Conservation (phyloP, 2,329 filamentous ascomycete species). For the Colletotrichum eleusines region DNA sequence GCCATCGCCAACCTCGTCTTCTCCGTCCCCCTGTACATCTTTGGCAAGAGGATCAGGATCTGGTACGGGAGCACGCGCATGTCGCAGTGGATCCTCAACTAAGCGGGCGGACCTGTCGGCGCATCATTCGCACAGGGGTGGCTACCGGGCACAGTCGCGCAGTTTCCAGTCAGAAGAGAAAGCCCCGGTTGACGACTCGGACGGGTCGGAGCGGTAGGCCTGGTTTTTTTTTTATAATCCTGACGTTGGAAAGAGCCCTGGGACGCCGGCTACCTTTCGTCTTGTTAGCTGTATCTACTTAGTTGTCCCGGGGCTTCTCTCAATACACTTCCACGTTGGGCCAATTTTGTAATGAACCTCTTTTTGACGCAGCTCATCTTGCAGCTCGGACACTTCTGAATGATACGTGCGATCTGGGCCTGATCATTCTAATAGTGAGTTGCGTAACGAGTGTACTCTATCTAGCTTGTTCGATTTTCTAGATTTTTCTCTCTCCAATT, state of each 20-base stretch:
- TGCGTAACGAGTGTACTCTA: not conserved
- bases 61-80: not conserved
- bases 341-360: not conserved
- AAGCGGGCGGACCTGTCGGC: not conserved
- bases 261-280: not conserved
- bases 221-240: not conserved
- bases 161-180: not conserved
- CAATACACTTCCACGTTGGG: not conserved
- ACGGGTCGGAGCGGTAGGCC: not conserved
- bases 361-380: not conserved
- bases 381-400: not conserved
- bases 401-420: not conserved
- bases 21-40: not conserved
- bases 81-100: not conserved
- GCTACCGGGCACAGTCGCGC: too few species aligned
- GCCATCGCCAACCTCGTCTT: not conserved
- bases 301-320: not conserved
- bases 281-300: not conserved
- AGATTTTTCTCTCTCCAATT: too few species aligned
- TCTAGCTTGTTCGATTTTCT: not conserved
- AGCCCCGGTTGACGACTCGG: not conserved
- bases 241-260: not conserved
- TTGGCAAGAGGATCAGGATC: not conserved
- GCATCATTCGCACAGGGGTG: not conserved
- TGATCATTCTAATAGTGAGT: not conserved